Evolutionary conservation across 2,329 filamentous ascomycete genomes (phyloP).

Genomic region (Aspergillus clavatus): DNA sequence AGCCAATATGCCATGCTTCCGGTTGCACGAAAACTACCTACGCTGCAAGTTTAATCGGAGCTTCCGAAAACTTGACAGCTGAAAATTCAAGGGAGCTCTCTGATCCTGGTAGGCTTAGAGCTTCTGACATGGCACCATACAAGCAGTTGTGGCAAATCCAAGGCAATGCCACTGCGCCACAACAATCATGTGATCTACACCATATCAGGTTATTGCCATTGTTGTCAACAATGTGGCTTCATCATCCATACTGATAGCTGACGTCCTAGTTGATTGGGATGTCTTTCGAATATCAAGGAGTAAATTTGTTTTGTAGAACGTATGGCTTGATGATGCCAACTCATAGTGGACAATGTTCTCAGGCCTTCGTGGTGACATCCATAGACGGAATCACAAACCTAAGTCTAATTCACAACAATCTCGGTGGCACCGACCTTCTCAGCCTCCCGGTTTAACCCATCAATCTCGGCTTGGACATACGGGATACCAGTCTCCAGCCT

Average conservation of each 20-base stretch:
- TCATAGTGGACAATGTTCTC: no score
- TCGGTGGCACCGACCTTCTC: conserved; percentile 34
- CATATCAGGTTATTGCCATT: no score
- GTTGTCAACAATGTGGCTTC: no score
- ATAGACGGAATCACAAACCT: no score
- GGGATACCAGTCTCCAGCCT: conserved; percentile 44
- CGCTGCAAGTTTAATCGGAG: conserved; percentile 4
- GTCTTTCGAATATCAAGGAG: no score
- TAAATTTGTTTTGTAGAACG: no score
- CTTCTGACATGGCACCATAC: conserved; percentile 11
- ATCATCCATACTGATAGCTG: no score
- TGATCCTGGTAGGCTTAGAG: conserved; percentile 1
- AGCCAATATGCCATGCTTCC: background rate
- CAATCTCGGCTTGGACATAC: conserved; percentile 45
- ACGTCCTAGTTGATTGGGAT: no score
- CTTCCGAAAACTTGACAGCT: conserved; percentile 15
- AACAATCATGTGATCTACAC: background rate
- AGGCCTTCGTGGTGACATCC: no score
- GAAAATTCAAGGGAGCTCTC: conserved; percentile 4
- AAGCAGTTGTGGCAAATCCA: conserved; percentile 8
- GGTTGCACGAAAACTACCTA: background rate
- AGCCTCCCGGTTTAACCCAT: conserved; percentile 49
- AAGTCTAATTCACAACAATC: background rate
- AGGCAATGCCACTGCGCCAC: no score
- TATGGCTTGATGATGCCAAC: no score